Base-by-base conservation (phyloP, 306 rosid genomes). In the Castanea crenata region DNA sequence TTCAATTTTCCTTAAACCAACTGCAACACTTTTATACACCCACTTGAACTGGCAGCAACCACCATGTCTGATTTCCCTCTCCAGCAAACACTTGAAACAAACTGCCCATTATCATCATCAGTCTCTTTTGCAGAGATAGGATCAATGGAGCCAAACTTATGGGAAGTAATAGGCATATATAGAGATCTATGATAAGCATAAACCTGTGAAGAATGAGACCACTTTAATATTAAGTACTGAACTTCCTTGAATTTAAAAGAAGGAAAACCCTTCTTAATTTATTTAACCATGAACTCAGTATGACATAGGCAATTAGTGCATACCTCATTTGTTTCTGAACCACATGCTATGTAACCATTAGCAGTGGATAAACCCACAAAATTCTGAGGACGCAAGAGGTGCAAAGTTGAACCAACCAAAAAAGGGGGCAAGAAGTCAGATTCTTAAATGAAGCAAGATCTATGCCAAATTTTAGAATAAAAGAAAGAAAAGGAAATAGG, bases 261-360 rank as follows among this genome's bases (percentile, higher is more conserved):
- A 6, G 34, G 15, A 27, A 27, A 62, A 14, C 44, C 25, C 46
- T 31, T 31, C 44, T 16, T 35, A 35, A 35, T 19, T 35, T 16
- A 11, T 34, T 19, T n/a, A 58, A 31, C 25, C 29, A 64, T 49
- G 19, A 18, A 78, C 65, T 6, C 52, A 71, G 61, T 34, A 64
- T 54, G 19, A 63, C 20, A 34, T 25, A 29, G 74, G 59, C 79
- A 84, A 80, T 25, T 69, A 61, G 71, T 73, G 75, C 61, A 69
- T 91, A 95, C 98, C 97, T 95, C 97, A 73, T 95, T 95, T 72
- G 98, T 89, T 90, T 95, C 99, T 77, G 99, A 95, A 81, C 99
- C 99, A 63, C 99, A 96, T 10, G 98, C 88, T 63, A 96, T 90
- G 78, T 96, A 96, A 80, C 96, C 97, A 76, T 96, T 90, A 69